phyloP scores from a whole-genome alignment of 208 protist species.

The Acanthamoeba rhysodes region DNA sequence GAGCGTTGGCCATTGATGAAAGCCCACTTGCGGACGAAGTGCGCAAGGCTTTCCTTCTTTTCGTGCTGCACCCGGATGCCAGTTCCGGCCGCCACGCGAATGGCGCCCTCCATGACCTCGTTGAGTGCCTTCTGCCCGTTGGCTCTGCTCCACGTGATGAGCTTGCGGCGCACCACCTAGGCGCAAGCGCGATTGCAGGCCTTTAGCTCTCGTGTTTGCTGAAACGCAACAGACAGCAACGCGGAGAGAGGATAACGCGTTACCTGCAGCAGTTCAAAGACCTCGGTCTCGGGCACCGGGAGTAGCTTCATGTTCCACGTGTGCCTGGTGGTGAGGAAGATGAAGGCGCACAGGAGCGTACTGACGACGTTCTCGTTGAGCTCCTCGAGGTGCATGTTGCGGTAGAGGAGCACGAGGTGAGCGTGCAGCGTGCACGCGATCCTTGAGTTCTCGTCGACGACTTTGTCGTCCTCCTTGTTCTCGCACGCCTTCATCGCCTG shows the following conservation, averaged over 20 bases:
- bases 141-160: slow-evolving; percentile 73
- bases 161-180: slow-evolving; percentile 75
- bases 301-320: slow-evolving; percentile 79
- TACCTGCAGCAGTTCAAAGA: slow-evolving; percentile 86
- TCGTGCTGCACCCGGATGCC: slow-evolving; percentile 46
- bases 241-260: neutral
- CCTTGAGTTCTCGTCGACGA: slow-evolving; percentile 68
- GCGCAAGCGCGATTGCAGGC: neutral
- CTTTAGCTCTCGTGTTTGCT: neutral
- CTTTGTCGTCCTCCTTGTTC: slow-evolving; percentile 73
- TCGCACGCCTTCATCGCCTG: slow-evolving; percentile 75
- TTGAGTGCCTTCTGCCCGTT: slow-evolving; percentile 68
- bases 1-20: slow-evolving; percentile 80
- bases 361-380: slow-evolving; percentile 66
- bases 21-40: slow-evolving; percentile 77
- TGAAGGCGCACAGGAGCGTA: slow-evolving; percentile 77
- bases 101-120: slow-evolving; percentile 82
- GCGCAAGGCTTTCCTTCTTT: neutral
- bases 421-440: slow-evolving; percentile 79
- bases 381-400: slow-evolving; percentile 75
- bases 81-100: slow-evolving; percentile 81
- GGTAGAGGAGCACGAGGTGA: slow-evolving; percentile 85
- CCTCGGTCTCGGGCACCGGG: slow-evolving; percentile 83
- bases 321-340: slow-evolving; percentile 87
- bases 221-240: neutral